phyloP scores from a whole-genome alignment of 495 filamentous ascomycete genomes.

The Venustampulla echinocandica region DNA sequence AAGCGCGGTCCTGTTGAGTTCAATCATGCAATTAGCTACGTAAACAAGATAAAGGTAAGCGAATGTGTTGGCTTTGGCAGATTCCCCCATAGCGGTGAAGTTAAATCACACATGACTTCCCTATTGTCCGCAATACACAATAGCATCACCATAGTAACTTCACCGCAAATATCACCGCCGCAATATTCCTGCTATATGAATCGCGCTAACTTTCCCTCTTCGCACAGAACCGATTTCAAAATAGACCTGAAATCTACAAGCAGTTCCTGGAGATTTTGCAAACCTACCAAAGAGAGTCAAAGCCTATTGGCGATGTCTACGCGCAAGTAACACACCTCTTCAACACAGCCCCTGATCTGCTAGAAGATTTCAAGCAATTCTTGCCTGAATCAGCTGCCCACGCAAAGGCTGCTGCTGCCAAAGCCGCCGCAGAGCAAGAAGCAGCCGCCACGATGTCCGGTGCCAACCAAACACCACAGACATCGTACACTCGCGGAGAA shows the following conservation, averaged over 20 bases:
- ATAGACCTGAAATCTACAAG: slow-evolving; percentile 97
- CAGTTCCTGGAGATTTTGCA: slow-evolving; percentile 98
- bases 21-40: slow-evolving; percentile 99
- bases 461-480: slow-evolving; percentile 36
- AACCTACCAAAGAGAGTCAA: slow-evolving; percentile 96
- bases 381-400: slow-evolving; percentile 93
- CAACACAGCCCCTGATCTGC: slow-evolving; percentile 84
- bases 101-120: too few relatives aligned
- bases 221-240: slow-evolving; percentile 80
- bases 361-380: slow-evolving; percentile 99
- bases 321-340: slow-evolving; percentile 94
- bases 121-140: neutral
- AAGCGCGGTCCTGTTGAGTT: slow-evolving; percentile 96
- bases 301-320: slow-evolving; percentile 98
- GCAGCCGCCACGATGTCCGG: slow-evolving; percentile 21
- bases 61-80: neutral
- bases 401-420: slow-evolving; percentile 62
- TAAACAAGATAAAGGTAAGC: slow-evolving; percentile 97
- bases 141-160: neutral
- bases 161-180: too few relatives aligned
- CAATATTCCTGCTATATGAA: too few relatives aligned
- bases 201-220: slow-evolving; percentile 12
- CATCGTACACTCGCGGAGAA: slow-evolving; percentile 31
- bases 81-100: too few relatives aligned
- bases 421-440: slow-evolving; percentile 53